A percentile compares a stretch with the other conserved stretches of the same genome.
phyloP scores from a whole-genome alignment of 2,329 filamentous ascomycete species.

The Proliferodiscus dingleyae region DNA sequence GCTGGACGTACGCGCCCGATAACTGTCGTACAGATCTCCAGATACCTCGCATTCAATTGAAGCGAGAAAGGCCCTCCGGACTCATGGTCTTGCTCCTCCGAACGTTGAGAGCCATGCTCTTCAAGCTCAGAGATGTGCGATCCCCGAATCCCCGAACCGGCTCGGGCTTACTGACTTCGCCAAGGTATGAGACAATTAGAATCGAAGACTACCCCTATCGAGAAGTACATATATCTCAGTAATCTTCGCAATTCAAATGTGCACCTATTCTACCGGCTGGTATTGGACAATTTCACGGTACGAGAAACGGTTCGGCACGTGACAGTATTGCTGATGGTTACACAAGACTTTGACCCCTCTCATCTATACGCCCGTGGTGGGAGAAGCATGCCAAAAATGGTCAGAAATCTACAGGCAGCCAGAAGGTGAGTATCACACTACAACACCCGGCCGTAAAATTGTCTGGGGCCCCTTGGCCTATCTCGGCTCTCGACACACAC shows the following conservation, averaged over 20 bases:
- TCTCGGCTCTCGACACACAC: no score
- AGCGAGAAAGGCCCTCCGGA: conserved; percentile 20
- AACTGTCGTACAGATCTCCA: conserved; percentile 7
- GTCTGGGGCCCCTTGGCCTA: no score
- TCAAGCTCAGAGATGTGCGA: conserved; percentile 27
- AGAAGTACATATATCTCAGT: conserved; percentile 30
- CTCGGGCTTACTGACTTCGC: not conserved
- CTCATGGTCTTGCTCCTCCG: conserved; percentile 26
- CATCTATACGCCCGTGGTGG: conserved; percentile 60
- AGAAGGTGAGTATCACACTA: conserved; percentile 46
- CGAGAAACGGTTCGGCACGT: conserved; percentile 1
- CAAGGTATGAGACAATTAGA: conserved; percentile 28
- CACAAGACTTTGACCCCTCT: conserved; percentile 43
- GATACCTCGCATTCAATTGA: conserved; percentile 28
- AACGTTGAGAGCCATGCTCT: conserved; percentile 26
- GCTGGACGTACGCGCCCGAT: not conserved
- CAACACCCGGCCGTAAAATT: no score
- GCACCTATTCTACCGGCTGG: conserved; percentile 29
- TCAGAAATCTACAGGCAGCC: conserved; percentile 70
- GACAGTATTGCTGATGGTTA: conserved; percentile 4
- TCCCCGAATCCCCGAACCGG: not conserved
- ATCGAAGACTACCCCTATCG: conserved; percentile 26
- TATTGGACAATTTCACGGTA: conserved; percentile 27
- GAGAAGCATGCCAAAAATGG: conserved; percentile 69
- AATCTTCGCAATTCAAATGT: conserved; percentile 27